Base-by-base conservation (phyloP, 163 green algal genomes). In the Prototheca wickerhamii region DNA sequence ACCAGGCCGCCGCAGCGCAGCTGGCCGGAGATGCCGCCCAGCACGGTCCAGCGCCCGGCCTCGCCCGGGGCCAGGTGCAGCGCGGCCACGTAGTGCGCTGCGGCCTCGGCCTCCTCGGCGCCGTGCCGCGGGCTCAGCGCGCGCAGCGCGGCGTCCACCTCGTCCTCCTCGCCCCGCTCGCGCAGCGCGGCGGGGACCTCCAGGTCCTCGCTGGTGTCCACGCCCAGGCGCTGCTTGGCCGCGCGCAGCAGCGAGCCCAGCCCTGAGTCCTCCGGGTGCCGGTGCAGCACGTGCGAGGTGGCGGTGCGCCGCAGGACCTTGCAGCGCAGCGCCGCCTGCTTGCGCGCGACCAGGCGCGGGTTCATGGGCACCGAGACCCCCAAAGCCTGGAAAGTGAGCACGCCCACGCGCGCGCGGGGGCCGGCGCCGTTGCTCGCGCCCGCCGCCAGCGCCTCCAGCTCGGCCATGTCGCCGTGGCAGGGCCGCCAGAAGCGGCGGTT, bases 1-100 rank as follows among this genome's bases (percentile, higher is more conserved):
- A 79, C 70, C 28, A 86, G 68, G 71, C 85, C 51, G 4, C 77
- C 79, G 20, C 53, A 67, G 15, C 23, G 44, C 4, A 72, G 57
- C 6, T 40, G 33, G 32, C 78, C 78, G 23, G 64, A 76, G n/a
- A 75, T 68, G 58, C 64, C 57, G 0, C 51, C 34, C 40, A 86
- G 55, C 33, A 86, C 70, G 56, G 34, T 42, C 63, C 65, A 74
- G 21, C 37, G 31, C 20, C 42, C 51, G 8, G 58, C 37, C 26
- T 26, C 4, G 30, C n/a, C 25, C 15, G 37, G 49, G 8, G 17
- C 3, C 21, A 50, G 32, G 60, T 77, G 72, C 34, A 78, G 63
- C 1, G 20, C 28, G 21, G 43, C 51, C 20, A 78, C 68, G 51
- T 57, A 74, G 28, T 72, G 61, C 1, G 59, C 59, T 0, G 68